These are phyloP conservation scores for Globisporangium heterothallicum DNA, from an alignment of 352 stramenopile genomes.

Conservation along the genomic window DNA sequence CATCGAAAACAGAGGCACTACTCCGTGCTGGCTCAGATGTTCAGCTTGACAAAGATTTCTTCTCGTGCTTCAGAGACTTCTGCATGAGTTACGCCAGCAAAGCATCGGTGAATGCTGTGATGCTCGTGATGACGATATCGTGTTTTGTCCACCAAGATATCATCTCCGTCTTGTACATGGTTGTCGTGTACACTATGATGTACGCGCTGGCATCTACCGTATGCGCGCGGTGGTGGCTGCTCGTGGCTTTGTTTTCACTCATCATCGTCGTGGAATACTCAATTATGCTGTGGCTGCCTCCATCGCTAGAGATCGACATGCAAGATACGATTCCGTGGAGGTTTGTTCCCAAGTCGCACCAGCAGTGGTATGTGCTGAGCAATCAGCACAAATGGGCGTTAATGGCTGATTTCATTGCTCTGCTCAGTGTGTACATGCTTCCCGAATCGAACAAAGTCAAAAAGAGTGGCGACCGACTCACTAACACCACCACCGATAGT, in stretches of 20 bases:
- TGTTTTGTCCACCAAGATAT: slow-evolving; percentile 76
- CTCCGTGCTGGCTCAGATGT: neutral
- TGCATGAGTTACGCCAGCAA: slow-evolving; percentile 69
- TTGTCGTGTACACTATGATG: slow-evolving; percentile 80
- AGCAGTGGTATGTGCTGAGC: slow-evolving; percentile 60
- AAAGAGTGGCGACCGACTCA: slow-evolving; percentile 9
- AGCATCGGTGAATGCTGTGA: slow-evolving; percentile 72
- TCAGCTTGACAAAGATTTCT: slow-evolving; percentile 41
- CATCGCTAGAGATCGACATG: slow-evolving; percentile 49
- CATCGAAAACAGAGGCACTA: neutral
- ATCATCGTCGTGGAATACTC: slow-evolving; percentile 72
- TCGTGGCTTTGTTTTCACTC: slow-evolving; percentile 49
- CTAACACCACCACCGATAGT: slow-evolving; percentile 8
- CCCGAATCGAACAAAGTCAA: slow-evolving; percentile 44
- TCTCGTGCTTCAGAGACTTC: slow-evolving; percentile 59
- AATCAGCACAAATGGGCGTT: slow-evolving; percentile 77
- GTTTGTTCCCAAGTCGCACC: slow-evolving; percentile 41
- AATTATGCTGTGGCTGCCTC: slow-evolving; percentile 67
- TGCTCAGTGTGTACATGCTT: slow-evolving; percentile 68
- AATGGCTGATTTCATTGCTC: slow-evolving; percentile 64
- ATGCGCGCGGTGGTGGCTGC: slow-evolving; percentile 45
- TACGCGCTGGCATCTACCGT: slow-evolving; percentile 52
- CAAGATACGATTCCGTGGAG: slow-evolving; percentile 55
- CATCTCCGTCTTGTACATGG: slow-evolving; percentile 72
- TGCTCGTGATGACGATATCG: slow-evolving; percentile 71